Evolutionary conservation across 345 rosid genomes (phyloP).

Genomic region (Euphorbia pulcherrima): DNA sequence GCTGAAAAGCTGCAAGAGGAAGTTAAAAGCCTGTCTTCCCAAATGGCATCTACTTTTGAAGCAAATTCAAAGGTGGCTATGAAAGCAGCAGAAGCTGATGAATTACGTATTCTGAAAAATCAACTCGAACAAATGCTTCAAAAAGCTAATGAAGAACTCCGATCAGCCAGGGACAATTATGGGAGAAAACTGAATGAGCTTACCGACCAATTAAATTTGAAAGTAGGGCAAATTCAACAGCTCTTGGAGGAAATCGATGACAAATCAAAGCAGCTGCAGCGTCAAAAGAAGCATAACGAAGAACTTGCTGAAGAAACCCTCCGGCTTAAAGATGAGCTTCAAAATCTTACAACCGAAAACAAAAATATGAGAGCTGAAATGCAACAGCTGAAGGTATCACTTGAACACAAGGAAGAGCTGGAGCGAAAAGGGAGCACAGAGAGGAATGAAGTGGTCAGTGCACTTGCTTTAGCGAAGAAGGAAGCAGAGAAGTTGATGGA

Average conservation of each 20-base stretch:
- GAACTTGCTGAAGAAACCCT: conserved; percentile 38
- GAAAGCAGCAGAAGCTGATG: conserved; percentile 71
- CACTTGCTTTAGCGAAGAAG: conserved; percentile 40
- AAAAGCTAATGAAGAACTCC: conserved; percentile 52
- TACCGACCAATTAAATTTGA: conserved; percentile 38
- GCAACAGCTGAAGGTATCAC: conserved; percentile 37
- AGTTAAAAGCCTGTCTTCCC: conserved; percentile 62
- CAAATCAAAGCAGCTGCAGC: conserved; percentile 48
- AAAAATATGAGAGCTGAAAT: conserved; percentile 40
- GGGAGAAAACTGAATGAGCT: conserved; percentile 48
- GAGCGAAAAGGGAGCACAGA: conserved; percentile 39
- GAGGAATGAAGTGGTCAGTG: conserved; percentile 37
- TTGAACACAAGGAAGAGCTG: conserved; percentile 39
- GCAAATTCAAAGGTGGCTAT: conserved; percentile 80
- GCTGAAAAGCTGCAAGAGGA: conserved; percentile 87
- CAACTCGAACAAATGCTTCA: conserved; percentile 57
- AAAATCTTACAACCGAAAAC: conserved; percentile 33
- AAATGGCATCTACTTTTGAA: conserved; percentile 73
- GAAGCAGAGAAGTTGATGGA: conserved; percentile 40
- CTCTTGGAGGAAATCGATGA: conserved; percentile 46
- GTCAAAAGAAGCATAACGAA: conserved; percentile 46
- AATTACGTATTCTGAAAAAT: conserved; percentile 52
- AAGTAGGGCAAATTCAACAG: conserved; percentile 42
- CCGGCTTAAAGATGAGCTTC: conserved; percentile 42
- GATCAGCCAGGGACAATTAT: conserved; percentile 37